These are phyloP conservation scores for Lecanoromycetidae sp. DNA, from an alignment of 2,329 filamentous ascomycete genomes.

Conservation along the genomic window DNA sequence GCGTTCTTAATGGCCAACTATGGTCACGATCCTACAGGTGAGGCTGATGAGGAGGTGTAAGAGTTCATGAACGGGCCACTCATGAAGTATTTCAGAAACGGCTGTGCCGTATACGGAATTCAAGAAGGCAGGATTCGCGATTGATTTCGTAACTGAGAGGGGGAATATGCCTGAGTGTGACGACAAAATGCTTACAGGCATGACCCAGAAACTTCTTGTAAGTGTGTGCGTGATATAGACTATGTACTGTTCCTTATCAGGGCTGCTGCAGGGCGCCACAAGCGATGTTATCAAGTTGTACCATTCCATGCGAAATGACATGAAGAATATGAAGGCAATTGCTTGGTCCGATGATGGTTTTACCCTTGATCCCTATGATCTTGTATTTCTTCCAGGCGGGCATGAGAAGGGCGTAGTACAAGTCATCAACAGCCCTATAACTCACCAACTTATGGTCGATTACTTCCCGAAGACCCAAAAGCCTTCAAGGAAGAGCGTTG, in stretches of 20 bases:
- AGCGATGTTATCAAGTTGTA: conserved; percentile 33
- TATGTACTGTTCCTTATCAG: too few species aligned
- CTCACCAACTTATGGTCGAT: conserved; percentile 34
- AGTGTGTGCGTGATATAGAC: too few species aligned
- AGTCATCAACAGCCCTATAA: conserved; percentile 37
- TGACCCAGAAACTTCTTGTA: conserved; percentile 41
- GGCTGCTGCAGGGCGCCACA: conserved; percentile 40
- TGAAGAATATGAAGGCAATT: conserved; percentile 6
- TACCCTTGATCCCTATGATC: conserved; percentile 34
- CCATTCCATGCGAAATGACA: conserved; percentile 32
- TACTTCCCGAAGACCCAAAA: conserved; percentile 40
- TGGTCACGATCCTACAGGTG: conserved; percentile 44
- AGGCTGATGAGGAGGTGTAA: not conserved
- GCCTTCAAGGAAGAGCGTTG: conserved; percentile 34
- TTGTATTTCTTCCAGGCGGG: conserved; percentile 38
- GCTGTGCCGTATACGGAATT: conserved; percentile 39
- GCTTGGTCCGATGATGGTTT: conserved; percentile 25
- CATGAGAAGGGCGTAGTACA: conserved; percentile 43
- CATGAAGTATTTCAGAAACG: conserved; percentile 31
- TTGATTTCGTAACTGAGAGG: conserved; percentile 40
- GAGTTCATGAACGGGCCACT: not conserved
- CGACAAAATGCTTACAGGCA: conserved; percentile 37
- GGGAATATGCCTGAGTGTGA: conserved; percentile 40
- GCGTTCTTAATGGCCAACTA: conserved; percentile 44
- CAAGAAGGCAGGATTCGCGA: conserved; percentile 36